Conservation (phyloP, 1,139 yeast species). For the Debaryomyces robertsiae region DNA sequence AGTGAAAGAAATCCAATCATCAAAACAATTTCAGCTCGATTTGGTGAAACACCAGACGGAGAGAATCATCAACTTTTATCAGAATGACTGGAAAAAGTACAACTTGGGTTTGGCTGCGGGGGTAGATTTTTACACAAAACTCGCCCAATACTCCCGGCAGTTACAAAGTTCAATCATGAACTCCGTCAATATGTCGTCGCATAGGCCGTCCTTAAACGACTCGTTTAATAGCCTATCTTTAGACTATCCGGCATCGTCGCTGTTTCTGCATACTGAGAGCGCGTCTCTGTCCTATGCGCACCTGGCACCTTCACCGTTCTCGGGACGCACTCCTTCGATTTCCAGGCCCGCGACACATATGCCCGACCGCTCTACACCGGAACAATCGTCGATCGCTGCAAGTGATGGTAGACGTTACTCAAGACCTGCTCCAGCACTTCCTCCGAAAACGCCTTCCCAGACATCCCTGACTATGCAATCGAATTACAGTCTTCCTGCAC, state of each 20-base stretch:
- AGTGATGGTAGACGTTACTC: slow-evolving; percentile 6
- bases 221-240: slow-evolving; percentile 1
- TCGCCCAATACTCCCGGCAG: slow-evolving; percentile 47
- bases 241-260: slow-evolving; percentile 1
- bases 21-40: slow-evolving; percentile 33
- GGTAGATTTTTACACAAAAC: slow-evolving; percentile 58
- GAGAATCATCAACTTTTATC: slow-evolving; percentile 50
- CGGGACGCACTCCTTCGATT: not conserved
- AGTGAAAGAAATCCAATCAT: slow-evolving; percentile 39
- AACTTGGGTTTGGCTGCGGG: slow-evolving; percentile 65
- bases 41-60: slow-evolving; percentile 30
- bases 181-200: slow-evolving; percentile 5
- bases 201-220: slow-evolving; percentile 9
- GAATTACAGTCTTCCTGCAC: not conserved
- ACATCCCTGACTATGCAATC: not conserved
- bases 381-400: slow-evolving; percentile 9
- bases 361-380: not conserved
- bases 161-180: slow-evolving; percentile 34
- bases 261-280: too few relatives aligned
- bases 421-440: slow-evolving; percentile 13
- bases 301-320: slow-evolving; percentile 9
- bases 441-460: slow-evolving; percentile 11
- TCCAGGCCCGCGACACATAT: not conserved
- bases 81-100: slow-evolving; percentile 61
- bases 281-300: not conserved